These are phyloP conservation scores for Phialophora verrucosa DNA, from an alignment of 2,329 filamentous ascomycete species.

Conservation along the genomic window DNA sequence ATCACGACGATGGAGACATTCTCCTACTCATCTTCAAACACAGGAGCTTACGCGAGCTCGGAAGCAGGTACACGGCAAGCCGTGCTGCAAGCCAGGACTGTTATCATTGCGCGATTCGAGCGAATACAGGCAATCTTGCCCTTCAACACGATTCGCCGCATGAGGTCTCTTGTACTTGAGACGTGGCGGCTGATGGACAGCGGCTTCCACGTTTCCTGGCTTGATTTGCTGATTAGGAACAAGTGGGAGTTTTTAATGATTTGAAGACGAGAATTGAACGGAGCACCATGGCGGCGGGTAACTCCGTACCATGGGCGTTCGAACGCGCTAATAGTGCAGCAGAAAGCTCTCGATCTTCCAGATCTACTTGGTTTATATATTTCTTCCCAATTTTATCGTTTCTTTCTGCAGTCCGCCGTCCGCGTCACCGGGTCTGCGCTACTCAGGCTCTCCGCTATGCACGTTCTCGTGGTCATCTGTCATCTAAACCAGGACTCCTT, in stretches of 20 bases:
- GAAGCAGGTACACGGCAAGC: background rate
- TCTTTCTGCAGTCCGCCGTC: background rate
- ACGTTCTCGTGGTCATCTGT: constrained; percentile 20
- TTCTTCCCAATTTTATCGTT: background rate
- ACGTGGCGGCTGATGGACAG: constrained; percentile 9
- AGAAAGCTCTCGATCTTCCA: background rate
- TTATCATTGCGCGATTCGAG: constrained; percentile 6
- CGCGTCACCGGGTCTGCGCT: background rate
- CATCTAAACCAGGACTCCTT: constrained; percentile 22
- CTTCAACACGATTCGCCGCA: constrained; percentile 14
- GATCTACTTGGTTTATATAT: background rate
- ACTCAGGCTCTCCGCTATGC: constrained; percentile 9
- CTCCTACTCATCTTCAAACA: background rate
- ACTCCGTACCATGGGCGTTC: background rate
- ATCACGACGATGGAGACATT: too few relatives aligned
- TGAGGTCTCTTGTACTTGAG: constrained; percentile 10
- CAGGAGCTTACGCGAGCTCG: background rate
- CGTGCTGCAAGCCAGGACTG: background rate
- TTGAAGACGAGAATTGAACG: background rate
- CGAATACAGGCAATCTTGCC: constrained; percentile 13
- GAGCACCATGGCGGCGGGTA: constrained; percentile 1
- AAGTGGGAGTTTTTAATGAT: constrained; percentile 19
- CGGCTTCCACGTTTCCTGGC: constrained; percentile 6
- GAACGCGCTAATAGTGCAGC: background rate
- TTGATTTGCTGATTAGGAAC: constrained; percentile 16